Evolutionary conservation across 352 stramenopile genomes (phyloP).

Genomic region (Pythium scleroteichum): DNA sequence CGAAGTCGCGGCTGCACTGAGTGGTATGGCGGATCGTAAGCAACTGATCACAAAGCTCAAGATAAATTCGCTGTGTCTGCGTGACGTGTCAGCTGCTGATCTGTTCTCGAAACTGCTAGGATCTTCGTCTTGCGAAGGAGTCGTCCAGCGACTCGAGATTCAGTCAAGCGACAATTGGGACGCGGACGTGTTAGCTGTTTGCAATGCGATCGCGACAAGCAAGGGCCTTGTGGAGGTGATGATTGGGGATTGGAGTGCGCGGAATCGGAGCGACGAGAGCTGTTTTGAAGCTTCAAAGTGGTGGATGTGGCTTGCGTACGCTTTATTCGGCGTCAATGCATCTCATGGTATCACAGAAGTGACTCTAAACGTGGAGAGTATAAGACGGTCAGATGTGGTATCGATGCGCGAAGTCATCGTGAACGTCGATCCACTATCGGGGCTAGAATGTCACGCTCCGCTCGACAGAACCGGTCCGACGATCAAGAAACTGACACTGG

Average conservation of each 20-base stretch:
- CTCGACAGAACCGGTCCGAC: neutral
- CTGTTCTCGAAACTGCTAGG: neutral
- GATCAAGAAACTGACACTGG: neutral
- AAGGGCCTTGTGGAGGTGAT: neutral
- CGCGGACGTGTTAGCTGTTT: neutral
- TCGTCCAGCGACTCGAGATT: neutral
- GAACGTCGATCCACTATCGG: neutral
- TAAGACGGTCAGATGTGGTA: neutral
- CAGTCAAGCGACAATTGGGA: neutral
- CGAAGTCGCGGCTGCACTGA: too few relatives aligned
- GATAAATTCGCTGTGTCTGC: neutral
- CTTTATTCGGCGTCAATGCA: neutral
- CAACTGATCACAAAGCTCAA: neutral
- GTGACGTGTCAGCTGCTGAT: neutral
- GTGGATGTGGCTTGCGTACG: neutral
- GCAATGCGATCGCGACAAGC: neutral
- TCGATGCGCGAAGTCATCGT: neutral
- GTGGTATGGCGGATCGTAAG: neutral
- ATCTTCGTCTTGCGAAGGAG: neutral
- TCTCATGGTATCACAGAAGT: neutral
- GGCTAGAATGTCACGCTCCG: too few relatives aligned
- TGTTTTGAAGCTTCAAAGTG: neutral
- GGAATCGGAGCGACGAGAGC: too few relatives aligned
- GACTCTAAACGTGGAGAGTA: neutral
- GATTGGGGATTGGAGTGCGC: neutral